Evolutionary conservation across 139 green algal genomes (phyloP), one percentile per base, ranked within the genome.

Genomic region (Chlorokybus atmophyticus): DNA sequence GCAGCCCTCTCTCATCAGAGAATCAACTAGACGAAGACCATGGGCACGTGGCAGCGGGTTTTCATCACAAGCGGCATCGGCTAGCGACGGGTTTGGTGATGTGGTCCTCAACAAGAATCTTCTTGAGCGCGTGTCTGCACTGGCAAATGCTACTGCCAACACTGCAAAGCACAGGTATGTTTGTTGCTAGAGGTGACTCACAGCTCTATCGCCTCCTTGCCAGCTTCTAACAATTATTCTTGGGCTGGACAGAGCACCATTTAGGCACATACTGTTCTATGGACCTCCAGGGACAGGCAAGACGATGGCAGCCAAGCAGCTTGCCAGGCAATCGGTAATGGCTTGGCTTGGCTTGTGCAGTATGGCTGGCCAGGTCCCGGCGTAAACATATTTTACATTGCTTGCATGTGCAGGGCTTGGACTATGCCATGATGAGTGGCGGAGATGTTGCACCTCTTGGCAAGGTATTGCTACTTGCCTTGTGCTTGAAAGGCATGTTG

Each of bases 341-440:
- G 14, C 38, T 17, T 21, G 14, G 14, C 17, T 14, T 21, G 38
- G 14, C 17, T 47, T 47, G 14, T 47, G 14, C 38, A 47, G 38
- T 21, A 21, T 47, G 38, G 38, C 14, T 47, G 38, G 17, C 38
- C 14, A 47, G 38, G n/a, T n/a, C n/a, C n/a, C n/a, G n/a, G n/a
- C n/a, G n/a, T n/a, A n/a, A n/a, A n/a, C n/a, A n/a, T n/a, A n/a
- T n/a, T n/a, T n/a, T n/a, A n/a, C n/a, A n/a, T n/a, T n/a, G n/a
- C n/a, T n/a, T n/a, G n/a, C n/a, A n/a, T n/a, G n/a, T n/a, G 3
- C 52, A 62, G 41, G 63, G 85, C 29, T 75, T 99, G 60, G 91
- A 99, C 69, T 99, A 98, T 54, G 92, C 92, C 3, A 91, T 99
- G 60, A 87, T 99, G 77, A 88, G 74, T 17, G 89, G 90, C 42